Conservation (phyloP, 2,329 filamentous ascomycete species). For the Rasamsonia emersonii region DNA sequence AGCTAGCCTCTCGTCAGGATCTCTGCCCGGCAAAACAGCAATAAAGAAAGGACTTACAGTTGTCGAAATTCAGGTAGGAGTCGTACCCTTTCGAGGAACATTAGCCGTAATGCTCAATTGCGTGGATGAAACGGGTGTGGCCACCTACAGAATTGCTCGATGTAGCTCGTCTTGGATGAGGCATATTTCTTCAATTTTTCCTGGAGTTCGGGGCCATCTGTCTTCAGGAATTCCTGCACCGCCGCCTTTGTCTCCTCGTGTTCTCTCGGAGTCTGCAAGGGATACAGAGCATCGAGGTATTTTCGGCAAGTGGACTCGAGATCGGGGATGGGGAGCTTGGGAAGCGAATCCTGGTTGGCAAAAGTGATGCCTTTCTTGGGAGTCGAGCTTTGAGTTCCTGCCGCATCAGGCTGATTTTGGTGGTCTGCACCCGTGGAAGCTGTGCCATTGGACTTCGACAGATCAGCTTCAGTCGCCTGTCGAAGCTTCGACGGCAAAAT, state of each 20-base stretch:
- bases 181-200: conserved; percentile 87
- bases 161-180: conserved; percentile 84
- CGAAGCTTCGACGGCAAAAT: conserved; percentile 35
- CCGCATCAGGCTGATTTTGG: conserved; percentile 41
- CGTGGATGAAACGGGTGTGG: background rate
- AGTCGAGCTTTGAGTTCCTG: conserved; percentile 42
- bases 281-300: conserved; percentile 70
- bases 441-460: conserved; percentile 9
- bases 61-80: conserved; percentile 96
- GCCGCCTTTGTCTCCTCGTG: conserved; percentile 74
- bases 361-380: conserved; percentile 70
- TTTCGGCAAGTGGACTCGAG: conserved; percentile 68
- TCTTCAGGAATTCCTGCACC: conserved; percentile 70
- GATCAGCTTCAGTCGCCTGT: conserved; percentile 17
- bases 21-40: background rate
- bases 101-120: conserved; percentile 8
- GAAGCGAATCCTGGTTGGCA: conserved; percentile 76
- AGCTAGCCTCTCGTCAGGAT: conserved; percentile 32
- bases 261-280: conserved; percentile 72
- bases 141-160: conserved; percentile 89
- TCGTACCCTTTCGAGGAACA: conserved; percentile 67
- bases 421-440: conserved; percentile 16
- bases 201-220: conserved; percentile 76
- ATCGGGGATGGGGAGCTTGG: conserved; percentile 87
- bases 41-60: conserved; percentile 42